A percentile compares a stretch with the other conserved stretches of the same genome.
Evolutionary conservation across 306 rosid species (phyloP).

Genomic region (Neltuma alba): DNA sequence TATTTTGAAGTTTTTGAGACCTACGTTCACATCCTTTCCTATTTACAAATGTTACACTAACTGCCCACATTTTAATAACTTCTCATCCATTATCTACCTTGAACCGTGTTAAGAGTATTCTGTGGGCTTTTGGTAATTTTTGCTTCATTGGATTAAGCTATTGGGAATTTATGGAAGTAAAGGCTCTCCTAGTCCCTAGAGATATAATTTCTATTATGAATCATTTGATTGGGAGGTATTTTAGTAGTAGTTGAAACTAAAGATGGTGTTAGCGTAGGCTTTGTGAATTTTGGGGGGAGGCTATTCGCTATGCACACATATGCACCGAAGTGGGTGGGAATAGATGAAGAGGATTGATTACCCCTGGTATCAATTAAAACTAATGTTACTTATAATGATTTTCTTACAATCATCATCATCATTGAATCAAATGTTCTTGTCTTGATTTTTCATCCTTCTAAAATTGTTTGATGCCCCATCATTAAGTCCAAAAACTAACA

Average conservation of each 20-base stretch:
- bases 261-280: background rate
- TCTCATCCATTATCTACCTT: background rate
- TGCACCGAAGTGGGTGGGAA: background rate
- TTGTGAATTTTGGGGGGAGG: background rate
- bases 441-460: background rate
- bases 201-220: background rate
- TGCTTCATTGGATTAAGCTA: background rate
- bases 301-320: background rate
- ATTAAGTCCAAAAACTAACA: background rate
- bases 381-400: background rate
- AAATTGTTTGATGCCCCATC: background rate
- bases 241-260: background rate
- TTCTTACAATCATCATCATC: background rate
- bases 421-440: background rate
- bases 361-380: background rate
- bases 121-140: background rate
- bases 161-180: background rate
- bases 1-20: background rate
- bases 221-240: no score
- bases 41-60: background rate
- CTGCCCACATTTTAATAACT: background rate
- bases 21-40: background rate
- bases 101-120: no score
- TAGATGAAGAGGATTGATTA: background rate
- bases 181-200: background rate